Conservation (phyloP, 2,329 filamentous ascomycete genomes). For the Fusarium domesticum region DNA sequence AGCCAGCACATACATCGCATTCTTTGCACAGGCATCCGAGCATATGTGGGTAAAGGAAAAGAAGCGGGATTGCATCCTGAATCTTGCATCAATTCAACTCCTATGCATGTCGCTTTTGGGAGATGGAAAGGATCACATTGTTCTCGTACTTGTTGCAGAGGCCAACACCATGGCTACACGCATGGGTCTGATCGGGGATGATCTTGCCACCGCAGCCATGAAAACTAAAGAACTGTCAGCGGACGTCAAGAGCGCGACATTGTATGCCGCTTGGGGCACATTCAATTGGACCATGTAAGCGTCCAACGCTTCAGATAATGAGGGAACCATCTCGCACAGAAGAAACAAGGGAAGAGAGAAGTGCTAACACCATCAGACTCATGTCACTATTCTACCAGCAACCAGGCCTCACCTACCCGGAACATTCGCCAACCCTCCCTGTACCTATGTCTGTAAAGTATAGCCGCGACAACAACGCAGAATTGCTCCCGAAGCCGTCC, state of each 20-base stretch:
- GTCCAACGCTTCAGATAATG: conserved; percentile 3
- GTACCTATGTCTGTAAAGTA: not conserved
- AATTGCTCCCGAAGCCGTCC: not conserved
- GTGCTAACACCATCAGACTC: not conserved
- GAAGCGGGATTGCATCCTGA: not conserved
- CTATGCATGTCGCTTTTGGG: not conserved
- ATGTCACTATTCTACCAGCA: not conserved
- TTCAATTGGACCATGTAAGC: conserved; percentile 37
- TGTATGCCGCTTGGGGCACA: not conserved
- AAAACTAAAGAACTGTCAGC: not conserved
- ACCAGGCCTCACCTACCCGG: not conserved
- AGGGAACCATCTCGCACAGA: not conserved
- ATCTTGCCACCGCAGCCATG: not conserved
- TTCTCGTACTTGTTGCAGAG: not conserved
- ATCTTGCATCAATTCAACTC: not conserved
- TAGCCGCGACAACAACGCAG: not conserved
- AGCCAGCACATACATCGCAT: not conserved
- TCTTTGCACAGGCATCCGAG: not conserved
- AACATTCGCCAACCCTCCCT: not conserved
- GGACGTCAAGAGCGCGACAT: not conserved
- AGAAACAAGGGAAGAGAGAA: conserved; percentile 2
- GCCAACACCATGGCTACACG: not conserved
- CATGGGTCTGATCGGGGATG: not conserved
- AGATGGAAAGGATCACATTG: not conserved
- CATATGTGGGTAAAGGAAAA: not conserved